Base-by-base conservation (phyloP, 2,329 filamentous ascomycete genomes). In the Myriosclerotinia scirpicola region DNA sequence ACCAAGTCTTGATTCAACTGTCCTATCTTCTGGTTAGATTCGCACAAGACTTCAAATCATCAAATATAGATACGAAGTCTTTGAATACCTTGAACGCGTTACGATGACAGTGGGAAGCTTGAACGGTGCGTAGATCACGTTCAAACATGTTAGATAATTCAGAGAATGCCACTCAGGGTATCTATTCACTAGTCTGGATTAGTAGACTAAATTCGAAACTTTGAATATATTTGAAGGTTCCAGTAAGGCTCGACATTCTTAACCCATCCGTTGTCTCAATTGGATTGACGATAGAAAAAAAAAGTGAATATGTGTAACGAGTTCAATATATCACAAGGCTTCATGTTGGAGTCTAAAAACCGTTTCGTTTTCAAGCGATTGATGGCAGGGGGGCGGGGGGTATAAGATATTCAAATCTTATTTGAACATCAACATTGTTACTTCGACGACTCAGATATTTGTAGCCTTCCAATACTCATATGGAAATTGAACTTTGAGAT, bases 1-100 rank as follows among this genome's bases (percentile, higher is more conserved):
- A 77, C 67, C 77, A 75, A 48, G 76, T 75, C 30, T 67, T 76
- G 46, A 75, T 72, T 2, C 74, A 77, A 66, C 71, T 73, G 6
- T 72, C 71, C 1, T 77, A 77, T 65, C 71, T 72, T 17, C 65
- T 77, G 20, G 72, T 75, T 15, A 71, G 50, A 12, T 7, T 59
- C 8, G 26, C 58, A 38, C 46, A 48, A 52, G 67, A 72, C 75
- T 76, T 66, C 67, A 71, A 9, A 61, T 66, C 14, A 71, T 77
- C 34, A 74, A 77, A 56, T 69, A 66, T 40, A 67, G 69, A 12
- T 72, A 75, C 65, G 68, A 69, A n/a, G 46, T 65, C 9, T n/a
- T 34, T n/a, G 34, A 54, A 26, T 68, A 53, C n/a, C 34, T 67
- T 12, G 59, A 68, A 44, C 38, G n/a, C 1, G 22, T 65, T n/a